These are phyloP conservation scores for Epichloe sibirici DNA, from an alignment of 2,329 filamentous ascomycete species.

Conservation along the genomic window DNA sequence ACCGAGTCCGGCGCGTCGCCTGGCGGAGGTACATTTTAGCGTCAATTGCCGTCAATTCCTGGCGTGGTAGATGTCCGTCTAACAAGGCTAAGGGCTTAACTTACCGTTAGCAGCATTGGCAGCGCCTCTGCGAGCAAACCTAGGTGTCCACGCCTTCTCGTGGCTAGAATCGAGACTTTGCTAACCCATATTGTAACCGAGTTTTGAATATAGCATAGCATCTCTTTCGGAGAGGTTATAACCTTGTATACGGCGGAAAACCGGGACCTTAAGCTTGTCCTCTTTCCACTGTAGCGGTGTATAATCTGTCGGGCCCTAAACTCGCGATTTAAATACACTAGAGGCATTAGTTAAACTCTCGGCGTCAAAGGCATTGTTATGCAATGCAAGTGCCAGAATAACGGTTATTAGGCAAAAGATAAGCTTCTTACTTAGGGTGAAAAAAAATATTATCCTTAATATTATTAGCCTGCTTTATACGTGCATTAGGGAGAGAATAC, in stretches of 20 bases:
- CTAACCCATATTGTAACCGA: constrained; percentile 15
- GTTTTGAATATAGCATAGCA: constrained; percentile 15
- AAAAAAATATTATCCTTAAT: constrained; percentile 19
- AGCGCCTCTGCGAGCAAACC: constrained; percentile 11
- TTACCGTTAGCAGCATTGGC: constrained; percentile 13
- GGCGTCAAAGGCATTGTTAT: constrained; percentile 14
- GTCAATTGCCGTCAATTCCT: neutral
- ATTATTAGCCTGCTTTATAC: no score
- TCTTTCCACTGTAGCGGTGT: constrained; percentile 15
- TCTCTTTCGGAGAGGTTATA: constrained; percentile 7
- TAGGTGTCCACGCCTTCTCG: constrained; percentile 10
- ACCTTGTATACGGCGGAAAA: constrained; percentile 12
- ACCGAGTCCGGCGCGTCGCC: neutral
- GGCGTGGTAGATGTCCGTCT: neutral
- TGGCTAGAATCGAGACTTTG: constrained; percentile 14
- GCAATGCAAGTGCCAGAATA: constrained; percentile 9
- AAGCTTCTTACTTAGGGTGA: constrained; percentile 14
- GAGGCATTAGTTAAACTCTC: constrained; percentile 11
- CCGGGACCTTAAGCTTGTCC: constrained; percentile 14
- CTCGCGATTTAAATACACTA: constrained; percentile 9
- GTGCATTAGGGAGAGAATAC: no score
- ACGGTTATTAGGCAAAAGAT: constrained; percentile 15
- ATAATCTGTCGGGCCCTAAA: constrained; percentile 8
- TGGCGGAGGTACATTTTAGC: neutral
- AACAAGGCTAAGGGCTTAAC: neutral